Percentiles rank a stretch among this genome's conserved stretches.
These are phyloP conservation scores for Heliamphora exappendiculata DNA, from an alignment of 148 eudicot species.

Conservation along the genomic window DNA sequence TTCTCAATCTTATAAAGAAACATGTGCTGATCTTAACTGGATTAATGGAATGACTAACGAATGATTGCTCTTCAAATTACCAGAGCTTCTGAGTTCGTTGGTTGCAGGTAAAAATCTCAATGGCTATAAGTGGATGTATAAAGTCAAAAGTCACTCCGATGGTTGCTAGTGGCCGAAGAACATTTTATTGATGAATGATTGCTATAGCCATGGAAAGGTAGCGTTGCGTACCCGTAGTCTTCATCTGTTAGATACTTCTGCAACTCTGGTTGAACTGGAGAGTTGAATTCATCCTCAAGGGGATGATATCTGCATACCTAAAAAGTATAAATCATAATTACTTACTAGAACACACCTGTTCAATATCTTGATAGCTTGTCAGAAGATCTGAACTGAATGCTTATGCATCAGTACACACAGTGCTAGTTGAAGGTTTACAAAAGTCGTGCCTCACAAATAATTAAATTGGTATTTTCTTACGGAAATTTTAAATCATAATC, in stretches of 20 bases:
- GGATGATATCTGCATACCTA: slow-evolving; percentile 84
- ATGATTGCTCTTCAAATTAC: no score
- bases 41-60: no score
- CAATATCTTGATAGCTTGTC: not conserved
- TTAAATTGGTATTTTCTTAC: not conserved
- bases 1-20: no score
- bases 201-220: not conserved
- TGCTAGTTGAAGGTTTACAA: not conserved
- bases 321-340: slow-evolving; percentile 6
- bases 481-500: not conserved
- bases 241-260: slow-evolving; percentile 86
- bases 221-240: slow-evolving; percentile 59
- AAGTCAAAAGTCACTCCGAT: no score
- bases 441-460: not conserved
- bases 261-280: slow-evolving; percentile 61
- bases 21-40: no score
- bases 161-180: no score
- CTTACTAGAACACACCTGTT: not conserved
- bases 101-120: no score
- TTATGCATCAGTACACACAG: not conserved
- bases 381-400: not conserved
- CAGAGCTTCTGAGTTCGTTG: no score
- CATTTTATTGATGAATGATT: no score
- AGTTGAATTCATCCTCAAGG: slow-evolving; percentile 78
- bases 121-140: no score